Percentiles rank a stretch among this genome's conserved stretches.
Evolutionary conservation across 352 stramenopile species (phyloP).

Genomic region (Pilasporangium apinafurcum): DNA sequence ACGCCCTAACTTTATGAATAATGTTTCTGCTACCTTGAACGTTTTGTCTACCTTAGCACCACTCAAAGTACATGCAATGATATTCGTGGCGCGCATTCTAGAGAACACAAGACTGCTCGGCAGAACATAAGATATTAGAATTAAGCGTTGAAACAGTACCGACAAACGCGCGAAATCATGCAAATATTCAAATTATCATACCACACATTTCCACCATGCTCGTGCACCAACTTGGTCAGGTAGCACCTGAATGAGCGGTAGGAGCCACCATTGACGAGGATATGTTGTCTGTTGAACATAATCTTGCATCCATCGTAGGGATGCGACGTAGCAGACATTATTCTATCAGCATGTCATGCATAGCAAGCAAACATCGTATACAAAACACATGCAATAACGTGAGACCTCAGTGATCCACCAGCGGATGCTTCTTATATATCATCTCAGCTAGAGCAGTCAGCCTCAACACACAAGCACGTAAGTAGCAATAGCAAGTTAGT

Average conservation of each 20-base stretch:
- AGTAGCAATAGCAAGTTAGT: too few relatives aligned
- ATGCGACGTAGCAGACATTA: too few relatives aligned
- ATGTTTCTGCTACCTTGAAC: conserved; percentile 36
- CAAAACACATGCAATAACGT: too few relatives aligned
- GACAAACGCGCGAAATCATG: not conserved
- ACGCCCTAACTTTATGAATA: not conserved
- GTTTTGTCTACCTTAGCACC: conserved; percentile 67
- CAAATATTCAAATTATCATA: conserved; percentile 11
- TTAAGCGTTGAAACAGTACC: not conserved
- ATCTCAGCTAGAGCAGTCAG: too few relatives aligned
- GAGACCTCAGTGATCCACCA: too few relatives aligned
- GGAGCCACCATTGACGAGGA: conserved; percentile 39
- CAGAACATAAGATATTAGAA: not conserved
- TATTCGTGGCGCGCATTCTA: conserved; percentile 65
- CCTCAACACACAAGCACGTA: too few relatives aligned
- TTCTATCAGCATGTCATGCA: not conserved
- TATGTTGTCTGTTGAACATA: conserved; percentile 79
- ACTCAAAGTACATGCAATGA: conserved; percentile 74
- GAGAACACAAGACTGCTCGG: conserved; percentile 24
- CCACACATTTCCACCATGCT: conserved; percentile 68
- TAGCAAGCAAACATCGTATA: not conserved
- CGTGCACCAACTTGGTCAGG: conserved; percentile 70
- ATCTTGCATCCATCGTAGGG: conserved; percentile 65
- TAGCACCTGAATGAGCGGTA: conserved; percentile 44
- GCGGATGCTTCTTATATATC: too few relatives aligned